These are phyloP conservation scores for Chaetomiaceae sp. DNA, from an alignment of 2,329 filamentous ascomycete species.

Conservation along the genomic window DNA sequence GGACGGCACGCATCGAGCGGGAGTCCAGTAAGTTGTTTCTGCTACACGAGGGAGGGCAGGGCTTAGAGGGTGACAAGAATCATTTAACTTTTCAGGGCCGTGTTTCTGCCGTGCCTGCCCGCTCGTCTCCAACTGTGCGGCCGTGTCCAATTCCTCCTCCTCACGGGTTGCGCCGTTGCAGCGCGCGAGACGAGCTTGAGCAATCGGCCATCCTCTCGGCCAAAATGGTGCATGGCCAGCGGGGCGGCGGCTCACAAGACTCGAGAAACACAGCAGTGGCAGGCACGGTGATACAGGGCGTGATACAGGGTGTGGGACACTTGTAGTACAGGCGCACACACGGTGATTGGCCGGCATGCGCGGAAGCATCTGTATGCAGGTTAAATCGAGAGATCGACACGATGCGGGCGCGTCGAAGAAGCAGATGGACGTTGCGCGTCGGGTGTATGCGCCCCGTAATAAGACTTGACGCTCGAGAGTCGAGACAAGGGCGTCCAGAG, in stretches of 20 bases:
- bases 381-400: slow-evolving; percentile 6
- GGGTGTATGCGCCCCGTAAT: too few relatives aligned
- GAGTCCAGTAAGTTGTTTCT: neutral
- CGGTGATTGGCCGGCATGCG: slow-evolving; percentile 7
- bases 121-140: neutral
- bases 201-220: slow-evolving; percentile 13
- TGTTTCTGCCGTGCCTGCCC: neutral
- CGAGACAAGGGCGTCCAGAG: neutral
- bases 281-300: slow-evolving; percentile 4
- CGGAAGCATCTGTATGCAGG: too few relatives aligned
- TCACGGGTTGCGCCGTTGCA: too few relatives aligned
- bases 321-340: too few relatives aligned
- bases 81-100: too few relatives aligned
- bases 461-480: too few relatives aligned
- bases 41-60: neutral
- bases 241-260: slow-evolving; percentile 2
- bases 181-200: neutral
- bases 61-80: neutral
- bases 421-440: neutral
- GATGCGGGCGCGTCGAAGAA: neutral
- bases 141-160: neutral
- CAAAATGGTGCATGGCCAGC: slow-evolving; percentile 7
- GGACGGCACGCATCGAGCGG: neutral
- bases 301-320: too few relatives aligned
- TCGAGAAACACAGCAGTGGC: slow-evolving; percentile 1